Conservation (phyloP, 441 rosid genomes). For the Adansonia rubrostipa region DNA sequence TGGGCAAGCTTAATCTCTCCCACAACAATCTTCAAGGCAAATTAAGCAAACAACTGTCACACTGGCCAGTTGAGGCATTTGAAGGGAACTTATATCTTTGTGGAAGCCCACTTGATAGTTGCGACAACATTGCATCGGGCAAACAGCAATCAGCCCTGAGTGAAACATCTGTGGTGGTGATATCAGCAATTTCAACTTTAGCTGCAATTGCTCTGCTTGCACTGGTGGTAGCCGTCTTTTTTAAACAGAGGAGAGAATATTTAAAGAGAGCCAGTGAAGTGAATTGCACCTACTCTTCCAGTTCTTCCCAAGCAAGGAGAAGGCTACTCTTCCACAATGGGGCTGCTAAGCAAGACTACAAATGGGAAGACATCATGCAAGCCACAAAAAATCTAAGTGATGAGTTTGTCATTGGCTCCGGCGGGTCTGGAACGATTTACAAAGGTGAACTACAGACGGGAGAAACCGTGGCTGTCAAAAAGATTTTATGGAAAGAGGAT, state of each 20-base stretch:
- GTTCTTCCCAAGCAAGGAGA: conserved; percentile 63
- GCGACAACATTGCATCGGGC: conserved; percentile 35
- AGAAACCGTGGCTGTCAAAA: conserved; percentile 72
- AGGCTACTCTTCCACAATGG: conserved; percentile 62
- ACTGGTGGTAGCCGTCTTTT: conserved; percentile 46
- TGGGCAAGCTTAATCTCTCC: conserved; percentile 73
- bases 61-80: conserved; percentile 71
- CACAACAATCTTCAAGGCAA: conserved; percentile 69
- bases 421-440: conserved; percentile 85
- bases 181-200: conserved; percentile 63
- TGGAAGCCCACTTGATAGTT: conserved; percentile 64
- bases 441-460: conserved; percentile 62
- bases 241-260: conserved; percentile 50
- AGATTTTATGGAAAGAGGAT: conserved; percentile 69
- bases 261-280: conserved; percentile 44
- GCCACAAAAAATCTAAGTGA: conserved; percentile 73
- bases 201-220: conserved; percentile 63
- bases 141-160: conserved; percentile 45
- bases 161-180: conserved; percentile 45
- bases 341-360: conserved; percentile 59
- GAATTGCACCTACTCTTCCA: conserved; percentile 53
- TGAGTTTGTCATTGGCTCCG: conserved; percentile 81
- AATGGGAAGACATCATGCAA: conserved; percentile 77
- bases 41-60: conserved; percentile 62
- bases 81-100: conserved; percentile 69